phyloP scores from a whole-genome alignment of 371 early-diverging fungal genomes.

The Mucor mucedo region DNA sequence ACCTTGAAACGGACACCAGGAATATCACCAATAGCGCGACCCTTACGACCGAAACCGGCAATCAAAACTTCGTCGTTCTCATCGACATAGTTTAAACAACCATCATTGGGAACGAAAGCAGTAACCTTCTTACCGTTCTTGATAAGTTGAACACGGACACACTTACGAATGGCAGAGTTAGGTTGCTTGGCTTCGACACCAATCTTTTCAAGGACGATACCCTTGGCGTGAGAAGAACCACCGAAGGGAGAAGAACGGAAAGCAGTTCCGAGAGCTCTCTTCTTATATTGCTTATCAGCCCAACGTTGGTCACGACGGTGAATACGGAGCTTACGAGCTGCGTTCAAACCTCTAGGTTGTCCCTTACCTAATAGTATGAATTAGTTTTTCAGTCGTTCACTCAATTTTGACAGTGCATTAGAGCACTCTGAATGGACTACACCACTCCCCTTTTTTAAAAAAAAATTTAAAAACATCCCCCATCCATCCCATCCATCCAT shows the following conservation, averaged over 20 bases:
- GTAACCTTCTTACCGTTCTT: constrained; percentile 99
- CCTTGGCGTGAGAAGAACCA: constrained; percentile 99
- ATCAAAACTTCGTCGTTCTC: constrained; percentile 98
- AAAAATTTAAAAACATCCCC: background rate
- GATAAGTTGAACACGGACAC: constrained; percentile 99
- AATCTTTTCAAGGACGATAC: constrained; percentile 99
- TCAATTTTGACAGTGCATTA: background rate
- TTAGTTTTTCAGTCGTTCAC: background rate
- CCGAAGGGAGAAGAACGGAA: constrained; percentile 98
- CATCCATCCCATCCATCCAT: constrained; percentile 14
- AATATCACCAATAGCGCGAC: constrained; percentile 98
- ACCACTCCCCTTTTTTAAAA: background rate
- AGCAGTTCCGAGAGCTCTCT: constrained; percentile 97
- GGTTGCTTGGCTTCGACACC: constrained; percentile 99
- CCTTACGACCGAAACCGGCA: constrained; percentile 95
- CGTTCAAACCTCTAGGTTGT: constrained; percentile 98
- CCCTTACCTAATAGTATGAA: constrained; percentile 70
- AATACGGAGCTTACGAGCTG: constrained; percentile 98
- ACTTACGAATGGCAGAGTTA: constrained; percentile 99
- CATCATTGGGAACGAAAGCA: constrained; percentile 99
- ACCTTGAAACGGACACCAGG: constrained; percentile 99
- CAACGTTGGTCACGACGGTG: constrained; percentile 97
- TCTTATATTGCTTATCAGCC: constrained; percentile 99
- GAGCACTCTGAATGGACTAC: background rate
- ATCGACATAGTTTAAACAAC: constrained; percentile 98